phyloP scores from a whole-genome alignment of 306 rosid species.

The Parietaria judaica region DNA sequence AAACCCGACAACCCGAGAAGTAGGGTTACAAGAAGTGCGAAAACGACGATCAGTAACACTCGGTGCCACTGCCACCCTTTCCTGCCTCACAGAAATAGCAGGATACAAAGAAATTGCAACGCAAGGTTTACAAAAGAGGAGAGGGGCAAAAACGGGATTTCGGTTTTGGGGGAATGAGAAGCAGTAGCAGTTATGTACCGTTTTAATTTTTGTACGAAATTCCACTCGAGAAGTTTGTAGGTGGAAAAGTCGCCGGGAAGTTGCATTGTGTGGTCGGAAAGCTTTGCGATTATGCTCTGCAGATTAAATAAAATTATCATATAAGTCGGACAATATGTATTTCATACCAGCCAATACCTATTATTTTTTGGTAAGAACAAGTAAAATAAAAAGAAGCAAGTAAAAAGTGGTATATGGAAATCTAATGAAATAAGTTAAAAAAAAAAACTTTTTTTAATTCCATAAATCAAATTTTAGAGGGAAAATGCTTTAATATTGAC shows the following conservation, averaged over 20 bases:
- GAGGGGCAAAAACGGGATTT: background rate
- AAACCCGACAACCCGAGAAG: slow-evolving; percentile 37
- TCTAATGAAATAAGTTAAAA: too few species aligned
- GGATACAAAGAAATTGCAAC: slow-evolving; percentile 3
- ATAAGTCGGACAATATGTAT: background rate
- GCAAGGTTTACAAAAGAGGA: background rate
- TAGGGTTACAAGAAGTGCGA: slow-evolving; percentile 37
- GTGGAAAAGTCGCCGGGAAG: slow-evolving; percentile 64
- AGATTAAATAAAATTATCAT: slow-evolving; percentile 15
- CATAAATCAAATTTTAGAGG: too few species aligned
- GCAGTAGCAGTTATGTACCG: slow-evolving; percentile 30
- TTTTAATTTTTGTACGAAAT: slow-evolving; percentile 37
- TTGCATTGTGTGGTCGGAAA: slow-evolving; percentile 58
- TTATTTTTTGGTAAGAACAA: too few species aligned
- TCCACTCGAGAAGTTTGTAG: slow-evolving; percentile 64
- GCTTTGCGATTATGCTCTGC: slow-evolving; percentile 61
- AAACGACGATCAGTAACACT: slow-evolving; percentile 27
- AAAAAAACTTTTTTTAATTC: too few species aligned
- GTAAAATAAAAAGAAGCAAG: too few species aligned
- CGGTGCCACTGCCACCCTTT: slow-evolving; percentile 74
- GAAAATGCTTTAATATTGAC: slow-evolving; percentile 9
- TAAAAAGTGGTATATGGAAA: too few species aligned
- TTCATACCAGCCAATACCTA: too few species aligned
- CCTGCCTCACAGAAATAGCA: slow-evolving; percentile 37
- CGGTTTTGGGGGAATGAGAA: background rate